Evolutionary conservation across 2,329 filamentous ascomycete genomes (phyloP).

Genomic region (Alternaria conjuncta): DNA sequence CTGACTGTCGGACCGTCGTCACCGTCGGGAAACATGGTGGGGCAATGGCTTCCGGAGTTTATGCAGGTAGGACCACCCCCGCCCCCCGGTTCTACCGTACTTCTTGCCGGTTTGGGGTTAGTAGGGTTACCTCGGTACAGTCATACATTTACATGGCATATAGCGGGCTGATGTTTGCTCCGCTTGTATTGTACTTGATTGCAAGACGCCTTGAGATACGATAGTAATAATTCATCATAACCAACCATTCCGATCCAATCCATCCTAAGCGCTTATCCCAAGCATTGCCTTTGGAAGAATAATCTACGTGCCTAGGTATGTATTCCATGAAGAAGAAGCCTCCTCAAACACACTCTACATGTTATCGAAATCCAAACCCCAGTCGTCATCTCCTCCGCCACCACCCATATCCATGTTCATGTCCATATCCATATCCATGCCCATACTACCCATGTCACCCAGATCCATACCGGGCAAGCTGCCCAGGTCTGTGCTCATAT

Average conservation of each 20-base stretch:
- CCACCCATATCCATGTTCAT: constrained; percentile 37
- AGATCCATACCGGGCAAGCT: constrained; percentile 40
- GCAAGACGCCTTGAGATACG: not conserved
- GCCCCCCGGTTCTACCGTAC: not conserved
- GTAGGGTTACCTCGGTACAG: constrained; percentile 1
- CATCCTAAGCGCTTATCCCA: not conserved
- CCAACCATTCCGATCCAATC: not conserved
- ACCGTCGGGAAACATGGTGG: not conserved
- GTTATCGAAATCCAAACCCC: constrained; percentile 52
- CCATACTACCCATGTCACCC: constrained; percentile 37
- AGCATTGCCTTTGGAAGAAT: not conserved
- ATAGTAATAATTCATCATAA: not conserved
- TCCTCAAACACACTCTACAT: constrained; percentile 30
- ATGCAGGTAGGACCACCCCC: not conserved
- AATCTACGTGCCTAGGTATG: not conserved
- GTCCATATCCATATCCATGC: constrained; percentile 28
- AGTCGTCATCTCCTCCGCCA: constrained; percentile 45
- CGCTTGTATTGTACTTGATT: not conserved
- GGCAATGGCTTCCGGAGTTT: not conserved
- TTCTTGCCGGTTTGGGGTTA: not conserved
- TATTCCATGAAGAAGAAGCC: not conserved
- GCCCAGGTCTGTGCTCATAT: constrained; percentile 32
- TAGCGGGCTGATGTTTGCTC: not conserved
- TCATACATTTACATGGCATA: not conserved
- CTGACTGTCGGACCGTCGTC: not conserved